Percentiles rank a stretch among this genome's conserved stretches.
Evolutionary conservation across 257 asterid species (phyloP).

Genomic region (Echites panduratus): DNA sequence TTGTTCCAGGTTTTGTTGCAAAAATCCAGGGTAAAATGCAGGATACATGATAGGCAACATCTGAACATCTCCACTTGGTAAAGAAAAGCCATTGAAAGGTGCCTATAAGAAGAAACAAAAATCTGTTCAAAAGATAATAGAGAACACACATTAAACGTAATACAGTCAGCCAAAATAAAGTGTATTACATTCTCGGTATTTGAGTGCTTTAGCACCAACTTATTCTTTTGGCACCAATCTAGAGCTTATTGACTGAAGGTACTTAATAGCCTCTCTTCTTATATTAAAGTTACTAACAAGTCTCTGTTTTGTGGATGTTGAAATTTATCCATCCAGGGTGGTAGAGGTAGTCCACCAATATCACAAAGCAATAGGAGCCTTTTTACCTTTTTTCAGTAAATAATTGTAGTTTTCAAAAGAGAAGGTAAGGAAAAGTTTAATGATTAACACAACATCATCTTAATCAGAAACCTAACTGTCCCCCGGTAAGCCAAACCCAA

Average conservation of each 20-base stretch:
- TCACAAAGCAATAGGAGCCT: neutral
- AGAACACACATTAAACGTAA: neutral
- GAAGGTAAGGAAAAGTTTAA: neutral
- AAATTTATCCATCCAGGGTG: neutral
- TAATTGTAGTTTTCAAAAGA: neutral
- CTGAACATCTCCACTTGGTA: constrained; percentile 28
- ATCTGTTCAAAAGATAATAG: neutral
- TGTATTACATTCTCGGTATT: neutral
- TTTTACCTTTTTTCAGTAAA: neutral
- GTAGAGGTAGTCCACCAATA: neutral
- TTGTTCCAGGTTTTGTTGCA: constrained; percentile 50
- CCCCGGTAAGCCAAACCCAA: neutral
- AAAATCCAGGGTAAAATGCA: constrained; percentile 24
- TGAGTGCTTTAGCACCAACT: neutral
- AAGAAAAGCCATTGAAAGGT: constrained; percentile 22
- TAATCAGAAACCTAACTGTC: neutral
- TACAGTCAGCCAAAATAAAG: neutral
- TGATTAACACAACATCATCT: neutral
- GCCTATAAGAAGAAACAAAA: constrained; percentile 17
- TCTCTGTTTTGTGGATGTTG: neutral
- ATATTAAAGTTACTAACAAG: neutral
- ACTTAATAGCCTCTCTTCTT: neutral
- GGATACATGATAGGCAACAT: constrained; percentile 31
- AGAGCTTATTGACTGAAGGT: neutral
- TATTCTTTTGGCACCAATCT: neutral